Evolutionary conservation across 169 alveolate species (phyloP).

Genomic region (Ichthyophthirius multifiliis): DNA sequence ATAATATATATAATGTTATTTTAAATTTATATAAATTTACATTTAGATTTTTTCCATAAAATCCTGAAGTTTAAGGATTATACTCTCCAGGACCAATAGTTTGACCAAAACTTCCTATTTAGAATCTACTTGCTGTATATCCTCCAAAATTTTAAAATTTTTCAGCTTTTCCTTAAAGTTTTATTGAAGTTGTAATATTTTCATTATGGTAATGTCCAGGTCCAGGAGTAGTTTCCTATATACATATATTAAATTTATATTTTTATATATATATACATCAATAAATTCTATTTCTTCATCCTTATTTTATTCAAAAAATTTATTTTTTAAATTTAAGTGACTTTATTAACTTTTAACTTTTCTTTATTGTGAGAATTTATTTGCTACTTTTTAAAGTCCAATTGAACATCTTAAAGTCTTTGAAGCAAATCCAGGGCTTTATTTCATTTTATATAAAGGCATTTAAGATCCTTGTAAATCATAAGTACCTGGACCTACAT

Average conservation of each 20-base stretch:
- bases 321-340: not conserved
- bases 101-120: not conserved
- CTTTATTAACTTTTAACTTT: not conserved
- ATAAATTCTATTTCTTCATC: conserved; percentile 4
- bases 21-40: not conserved
- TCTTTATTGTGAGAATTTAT: not conserved
- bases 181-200: not conserved
- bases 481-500: conserved; percentile 7
- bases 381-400: not conserved
- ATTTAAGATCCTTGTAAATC: not conserved
- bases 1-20: no score
- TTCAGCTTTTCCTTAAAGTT: not conserved
- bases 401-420: not conserved
- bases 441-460: conserved; percentile 6
- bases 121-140: not conserved
- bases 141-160: not conserved
- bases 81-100: conserved; percentile 14
- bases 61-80: not conserved
- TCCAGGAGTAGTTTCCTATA: conserved; percentile 12
- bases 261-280: not conserved
- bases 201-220: conserved; percentile 16
- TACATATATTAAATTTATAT: not conserved
- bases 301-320: not conserved
- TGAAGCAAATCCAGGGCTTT: conserved; percentile 17
- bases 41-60: not conserved